Conservation (phyloP, 2,329 filamentous ascomycete species). For the Calonectria pseudoreteaudii region DNA sequence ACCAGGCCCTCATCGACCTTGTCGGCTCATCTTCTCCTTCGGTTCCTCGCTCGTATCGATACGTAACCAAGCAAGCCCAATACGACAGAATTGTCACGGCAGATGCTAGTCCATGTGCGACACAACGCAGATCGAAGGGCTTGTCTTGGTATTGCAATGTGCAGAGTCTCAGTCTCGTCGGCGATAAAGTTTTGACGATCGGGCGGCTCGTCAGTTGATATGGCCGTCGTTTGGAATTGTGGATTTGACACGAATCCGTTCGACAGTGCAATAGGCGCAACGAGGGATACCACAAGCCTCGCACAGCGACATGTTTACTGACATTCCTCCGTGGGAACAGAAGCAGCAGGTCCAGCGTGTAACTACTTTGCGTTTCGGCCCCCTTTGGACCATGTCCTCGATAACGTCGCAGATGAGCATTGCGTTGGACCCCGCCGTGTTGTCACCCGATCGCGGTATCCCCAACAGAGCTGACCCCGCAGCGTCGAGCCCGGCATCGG, state of each 20-base stretch:
- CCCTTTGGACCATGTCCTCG: background rate
- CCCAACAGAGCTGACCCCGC: background rate
- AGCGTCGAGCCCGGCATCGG: background rate
- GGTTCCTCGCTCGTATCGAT: background rate
- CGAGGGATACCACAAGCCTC: background rate
- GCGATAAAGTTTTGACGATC: background rate
- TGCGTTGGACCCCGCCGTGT: background rate
- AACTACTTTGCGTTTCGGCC: background rate
- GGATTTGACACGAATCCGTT: background rate
- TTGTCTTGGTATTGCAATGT: background rate
- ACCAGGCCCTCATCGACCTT: background rate
- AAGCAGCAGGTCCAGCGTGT: slow-evolving; percentile 13
- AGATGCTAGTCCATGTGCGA: no score
- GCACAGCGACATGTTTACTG: background rate
- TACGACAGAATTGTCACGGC: background rate
- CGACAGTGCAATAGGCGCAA: slow-evolving; percentile 10
- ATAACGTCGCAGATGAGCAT: background rate
- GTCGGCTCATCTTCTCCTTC: background rate
- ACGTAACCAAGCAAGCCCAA: background rate
- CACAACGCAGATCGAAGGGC: background rate
- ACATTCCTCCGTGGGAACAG: slow-evolving; percentile 8
- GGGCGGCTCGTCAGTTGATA: no score
- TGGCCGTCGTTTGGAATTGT: background rate
- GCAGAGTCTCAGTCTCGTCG: background rate
- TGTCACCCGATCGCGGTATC: background rate